phyloP scores from a whole-genome alignment of 306 rosid genomes.

The Castanopsis chinensis region DNA sequence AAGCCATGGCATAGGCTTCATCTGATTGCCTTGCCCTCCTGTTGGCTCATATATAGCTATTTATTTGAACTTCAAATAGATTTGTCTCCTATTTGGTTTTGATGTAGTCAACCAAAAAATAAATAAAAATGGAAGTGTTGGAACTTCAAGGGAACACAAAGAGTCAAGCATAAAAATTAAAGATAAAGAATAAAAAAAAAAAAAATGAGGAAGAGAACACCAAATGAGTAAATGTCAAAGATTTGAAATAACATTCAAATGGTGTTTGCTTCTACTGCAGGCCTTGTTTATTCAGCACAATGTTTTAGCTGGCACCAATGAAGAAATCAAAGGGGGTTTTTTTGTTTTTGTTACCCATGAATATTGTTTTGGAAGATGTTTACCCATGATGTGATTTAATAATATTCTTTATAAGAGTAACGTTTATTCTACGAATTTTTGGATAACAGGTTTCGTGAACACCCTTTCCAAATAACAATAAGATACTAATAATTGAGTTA shows the following conservation, averaged over 20 bases:
- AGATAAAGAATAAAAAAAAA: background rate
- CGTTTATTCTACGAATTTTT: too few species aligned
- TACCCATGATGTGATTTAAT: too few species aligned
- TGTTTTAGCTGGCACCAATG: too few species aligned
- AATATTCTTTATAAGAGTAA: too few species aligned
- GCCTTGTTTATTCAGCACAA: too few species aligned
- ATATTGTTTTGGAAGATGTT: too few species aligned
- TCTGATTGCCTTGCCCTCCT: conserved; percentile 5
- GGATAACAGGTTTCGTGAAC: too few species aligned
- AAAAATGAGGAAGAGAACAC: background rate
- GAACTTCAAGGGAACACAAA: background rate
- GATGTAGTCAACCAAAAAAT: background rate
- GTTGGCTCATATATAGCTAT: background rate
- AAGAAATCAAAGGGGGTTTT: too few species aligned
- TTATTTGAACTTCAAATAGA: background rate
- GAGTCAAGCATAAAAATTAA: background rate
- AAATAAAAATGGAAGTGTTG: background rate
- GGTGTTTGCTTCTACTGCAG: background rate
- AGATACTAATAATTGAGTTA: too few species aligned
- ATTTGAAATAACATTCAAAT: background rate
- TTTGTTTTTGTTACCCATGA: too few species aligned
- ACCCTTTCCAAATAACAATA: too few species aligned
- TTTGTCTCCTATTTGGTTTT: background rate
- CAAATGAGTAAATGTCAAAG: background rate
- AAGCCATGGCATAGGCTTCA: conserved; percentile 31